These are phyloP conservation scores for Alliaria petiolata DNA, from an alignment of 345 rosid genomes.

Conservation along the genomic window DNA sequence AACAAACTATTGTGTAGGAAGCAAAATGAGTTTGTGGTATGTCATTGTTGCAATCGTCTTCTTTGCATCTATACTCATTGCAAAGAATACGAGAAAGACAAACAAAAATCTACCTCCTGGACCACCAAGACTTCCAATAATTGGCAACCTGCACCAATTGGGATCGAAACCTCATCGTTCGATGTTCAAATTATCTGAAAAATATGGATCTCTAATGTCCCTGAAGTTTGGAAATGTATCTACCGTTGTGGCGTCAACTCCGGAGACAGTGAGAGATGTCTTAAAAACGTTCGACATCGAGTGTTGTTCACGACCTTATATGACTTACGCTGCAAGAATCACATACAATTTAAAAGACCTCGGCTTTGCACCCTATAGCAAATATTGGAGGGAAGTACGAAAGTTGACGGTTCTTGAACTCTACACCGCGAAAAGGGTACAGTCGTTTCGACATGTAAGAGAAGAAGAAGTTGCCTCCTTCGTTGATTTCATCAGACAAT, in stretches of 20 bases:
- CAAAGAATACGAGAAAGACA: background rate
- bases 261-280: constrained; percentile 38
- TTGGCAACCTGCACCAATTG: constrained; percentile 45
- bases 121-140: constrained; percentile 37
- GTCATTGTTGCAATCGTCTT: background rate
- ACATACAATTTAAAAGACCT: constrained; percentile 31
- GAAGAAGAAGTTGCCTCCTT: constrained; percentile 35
- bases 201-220: constrained; percentile 46
- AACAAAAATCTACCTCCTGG: constrained; percentile 29
- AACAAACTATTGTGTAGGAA: background rate
- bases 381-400: constrained; percentile 35
- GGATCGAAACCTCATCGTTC: constrained; percentile 36
- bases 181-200: constrained; percentile 26
- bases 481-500: constrained; percentile 13
- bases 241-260: constrained; percentile 39
- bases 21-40: constrained; percentile 17
- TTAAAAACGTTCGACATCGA: constrained; percentile 34
- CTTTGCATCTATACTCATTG: constrained; percentile 7
- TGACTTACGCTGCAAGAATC: constrained; percentile 23
- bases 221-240: constrained; percentile 39
- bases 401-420: constrained; percentile 35
- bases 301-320: constrained; percentile 39
- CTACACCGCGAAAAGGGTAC: constrained; percentile 37
- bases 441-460: constrained; percentile 33
- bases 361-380: constrained; percentile 27